Conservation (phyloP, 2,329 filamentous ascomycete genomes). For the Plectosphaerella cucumerina region DNA sequence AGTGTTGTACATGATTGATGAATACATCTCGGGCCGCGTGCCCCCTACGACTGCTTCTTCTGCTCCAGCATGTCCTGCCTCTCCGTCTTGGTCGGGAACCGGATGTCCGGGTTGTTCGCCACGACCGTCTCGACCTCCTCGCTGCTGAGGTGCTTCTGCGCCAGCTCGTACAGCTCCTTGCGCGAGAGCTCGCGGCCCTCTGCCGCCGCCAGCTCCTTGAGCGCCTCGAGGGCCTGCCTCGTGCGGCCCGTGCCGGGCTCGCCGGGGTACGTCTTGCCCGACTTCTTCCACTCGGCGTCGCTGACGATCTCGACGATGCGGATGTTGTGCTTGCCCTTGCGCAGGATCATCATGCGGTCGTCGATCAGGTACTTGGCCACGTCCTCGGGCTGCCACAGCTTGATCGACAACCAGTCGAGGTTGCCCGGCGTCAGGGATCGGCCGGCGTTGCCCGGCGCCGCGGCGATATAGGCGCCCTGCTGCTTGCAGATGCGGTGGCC, state of each 20-base stretch:
- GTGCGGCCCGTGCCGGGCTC: constrained; percentile 45
- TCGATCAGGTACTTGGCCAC: constrained; percentile 59
- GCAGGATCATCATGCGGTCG: constrained; percentile 53
- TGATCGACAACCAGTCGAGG: constrained; percentile 59
- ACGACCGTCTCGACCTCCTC: constrained; percentile 21
- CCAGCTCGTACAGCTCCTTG: constrained; percentile 20
- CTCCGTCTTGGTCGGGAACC: constrained; percentile 24
- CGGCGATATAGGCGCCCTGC: constrained; percentile 59
- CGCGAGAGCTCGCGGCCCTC: constrained; percentile 21
- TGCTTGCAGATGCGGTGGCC: constrained; percentile 53
- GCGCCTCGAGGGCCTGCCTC: constrained; percentile 34
- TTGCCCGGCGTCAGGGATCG: constrained; percentile 42
- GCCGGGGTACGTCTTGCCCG: constrained; percentile 49
- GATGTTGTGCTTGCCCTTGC: constrained; percentile 61
- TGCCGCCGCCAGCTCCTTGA: constrained; percentile 29
- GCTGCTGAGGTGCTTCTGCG: constrained; percentile 17
- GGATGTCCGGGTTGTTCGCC: constrained; percentile 35
- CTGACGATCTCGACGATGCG: constrained; percentile 56
- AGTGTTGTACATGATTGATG: background rate
- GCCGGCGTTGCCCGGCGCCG: constrained; percentile 35
- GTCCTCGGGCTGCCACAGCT: constrained; percentile 52
- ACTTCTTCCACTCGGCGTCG: constrained; percentile 48
- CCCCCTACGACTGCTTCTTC: background rate
- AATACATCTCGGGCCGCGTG: no score
- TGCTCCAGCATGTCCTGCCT: constrained; percentile 5